Base-by-base conservation (phyloP, 2,329 filamentous ascomycete genomes). In the Harringtonia lauricola region DNA sequence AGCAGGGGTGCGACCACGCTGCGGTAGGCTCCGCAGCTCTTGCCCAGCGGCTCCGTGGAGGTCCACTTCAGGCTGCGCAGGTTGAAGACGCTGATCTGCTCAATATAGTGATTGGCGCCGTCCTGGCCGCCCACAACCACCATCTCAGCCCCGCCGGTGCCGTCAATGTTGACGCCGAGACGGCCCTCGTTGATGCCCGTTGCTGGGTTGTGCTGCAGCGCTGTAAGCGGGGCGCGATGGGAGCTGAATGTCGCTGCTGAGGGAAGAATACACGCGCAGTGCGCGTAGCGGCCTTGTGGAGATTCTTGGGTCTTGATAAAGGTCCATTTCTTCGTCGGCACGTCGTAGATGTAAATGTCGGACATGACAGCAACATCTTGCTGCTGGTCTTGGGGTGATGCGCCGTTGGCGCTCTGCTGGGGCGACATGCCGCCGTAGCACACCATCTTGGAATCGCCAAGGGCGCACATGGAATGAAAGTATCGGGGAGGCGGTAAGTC, bases 391-490 rank as follows among this genome's bases (percentile, higher is more conserved):
- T 70, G 66, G 12, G 70, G 67, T 15, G 64, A 61, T 19, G 63
- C 58, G 38, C 62, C 55, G 29, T 71, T 61, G 36, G 72, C 67
- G 44, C 66, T 71, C 8, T 72, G 67, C 12, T 80, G 76, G 1
- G 90, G 89, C 10, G 90, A 95, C 92, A 98, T 98, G 53, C 92
- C 92, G 46, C 92, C 92, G 62, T 96, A 98, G 63, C 90, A 96
- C 4, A 98, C 90, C 60, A 98, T 72, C 62, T 96, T 98, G 3
- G 87, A 90, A 59, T 96, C 92, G 19, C 92, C 92, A 2, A 98
- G 67, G 1, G 86, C 76, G 60, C 92, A 98, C 61, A 96, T 85
- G 51, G 88, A 96, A 67, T 98, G 92, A 52, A 98, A 98, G 60
- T 98, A 98, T 48, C 92, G 78, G 9, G 92, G 87, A 2, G 88